phyloP scores from a whole-genome alignment of 2,329 filamentous ascomycete genomes.

The Xylariaceae sp. region DNA sequence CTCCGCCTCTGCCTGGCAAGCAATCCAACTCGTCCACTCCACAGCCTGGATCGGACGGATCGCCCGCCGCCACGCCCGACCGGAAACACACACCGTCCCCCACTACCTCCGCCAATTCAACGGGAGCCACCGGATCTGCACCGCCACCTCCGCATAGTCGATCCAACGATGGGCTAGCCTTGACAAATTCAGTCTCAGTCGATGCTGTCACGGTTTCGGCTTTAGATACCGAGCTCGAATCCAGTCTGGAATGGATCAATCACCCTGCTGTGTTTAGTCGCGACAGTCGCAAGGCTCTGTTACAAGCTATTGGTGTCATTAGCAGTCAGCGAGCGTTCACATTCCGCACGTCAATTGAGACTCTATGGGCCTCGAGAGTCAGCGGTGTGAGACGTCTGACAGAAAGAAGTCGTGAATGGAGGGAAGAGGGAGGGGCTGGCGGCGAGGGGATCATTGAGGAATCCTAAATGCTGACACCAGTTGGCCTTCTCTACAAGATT shows the following conservation, averaged over 20 bases:
- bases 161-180: conserved; percentile 53
- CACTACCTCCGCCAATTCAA: conserved; percentile 44
- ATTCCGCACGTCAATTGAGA: conserved; percentile 83
- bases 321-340: conserved; percentile 91
- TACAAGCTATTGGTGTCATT: conserved; percentile 95
- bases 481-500: background rate
- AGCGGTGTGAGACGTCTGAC: conserved; percentile 74
- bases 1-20: conserved; percentile 29
- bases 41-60: conserved; percentile 41
- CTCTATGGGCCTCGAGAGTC: conserved; percentile 81
- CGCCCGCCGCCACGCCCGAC: conserved; percentile 46
- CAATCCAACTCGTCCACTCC: conserved; percentile 47
- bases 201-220: conserved; percentile 76
- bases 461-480: conserved; percentile 36
- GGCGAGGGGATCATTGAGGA: conserved; percentile 65
- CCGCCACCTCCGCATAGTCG: conserved; percentile 43
- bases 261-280: conserved; percentile 92
- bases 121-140: conserved; percentile 36
- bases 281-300: conserved; percentile 88
- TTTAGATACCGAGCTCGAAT: conserved; percentile 84
- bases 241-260: conserved; percentile 92
- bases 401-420: conserved; percentile 84
- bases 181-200: conserved; percentile 63
- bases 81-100: conserved; percentile 53
- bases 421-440: conserved; percentile 77